Percentiles rank a stretch among this genome's conserved stretches.
Evolutionary conservation across 305 asterid species (phyloP).

Genomic region (Solanum chacoense): DNA sequence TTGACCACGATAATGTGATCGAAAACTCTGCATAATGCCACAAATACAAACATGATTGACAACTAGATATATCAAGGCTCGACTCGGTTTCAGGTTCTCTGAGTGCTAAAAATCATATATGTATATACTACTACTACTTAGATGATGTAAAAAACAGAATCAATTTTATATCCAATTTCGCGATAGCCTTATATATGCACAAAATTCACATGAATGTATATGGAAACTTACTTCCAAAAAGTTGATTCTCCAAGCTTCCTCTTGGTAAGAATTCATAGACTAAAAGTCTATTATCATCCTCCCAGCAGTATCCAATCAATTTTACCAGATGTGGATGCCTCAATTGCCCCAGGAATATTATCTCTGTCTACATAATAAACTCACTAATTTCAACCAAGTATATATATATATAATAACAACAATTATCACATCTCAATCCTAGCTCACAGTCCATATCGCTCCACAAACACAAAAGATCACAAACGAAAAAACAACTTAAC

Average conservation of each 20-base stretch:
- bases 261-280: conserved; percentile 6
- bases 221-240: conserved; percentile 3
- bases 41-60: neutral
- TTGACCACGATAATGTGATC: conserved; percentile 22
- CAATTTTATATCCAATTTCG: neutral
- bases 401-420: neutral
- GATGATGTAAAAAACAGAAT: neutral
- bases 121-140: neutral
- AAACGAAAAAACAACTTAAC: neutral
- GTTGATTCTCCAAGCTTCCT: conserved; percentile 4
- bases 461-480: neutral
- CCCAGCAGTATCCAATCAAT: conserved; percentile 6
- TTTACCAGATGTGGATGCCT: conserved; percentile 8
- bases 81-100: neutral
- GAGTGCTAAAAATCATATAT: too few relatives aligned
- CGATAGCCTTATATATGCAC: neutral
- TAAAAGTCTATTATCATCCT: neutral
- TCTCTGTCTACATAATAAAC: neutral
- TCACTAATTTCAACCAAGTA: neutral
- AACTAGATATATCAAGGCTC: neutral
- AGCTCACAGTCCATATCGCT: neutral
- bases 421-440: neutral
- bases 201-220: neutral
- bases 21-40: conserved; percentile 15
- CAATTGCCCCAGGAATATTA: conserved; percentile 4